Percentiles rank a stretch among this genome's conserved stretches.
These are phyloP conservation scores for Aspergillus quadrilineatus DNA, from an alignment of 2,329 filamentous ascomycete genomes.

Conservation along the genomic window DNA sequence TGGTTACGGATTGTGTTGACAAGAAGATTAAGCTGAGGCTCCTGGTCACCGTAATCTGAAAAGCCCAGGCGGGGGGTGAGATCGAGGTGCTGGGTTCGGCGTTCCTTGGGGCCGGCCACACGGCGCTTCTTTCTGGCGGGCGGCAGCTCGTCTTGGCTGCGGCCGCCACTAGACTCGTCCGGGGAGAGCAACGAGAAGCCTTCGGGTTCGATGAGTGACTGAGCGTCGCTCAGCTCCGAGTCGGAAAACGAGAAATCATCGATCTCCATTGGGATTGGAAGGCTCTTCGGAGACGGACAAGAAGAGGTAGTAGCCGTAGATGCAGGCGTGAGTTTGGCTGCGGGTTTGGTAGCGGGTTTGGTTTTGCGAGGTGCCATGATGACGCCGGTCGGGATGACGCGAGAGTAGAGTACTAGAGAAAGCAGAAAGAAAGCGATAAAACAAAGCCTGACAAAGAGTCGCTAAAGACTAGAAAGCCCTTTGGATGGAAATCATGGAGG, in stretches of 20 bases:
- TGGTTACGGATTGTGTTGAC: slow-evolving; percentile 76
- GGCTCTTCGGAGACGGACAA: slow-evolving; percentile 13
- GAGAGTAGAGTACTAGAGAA: not conserved
- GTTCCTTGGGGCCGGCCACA: slow-evolving; percentile 61
- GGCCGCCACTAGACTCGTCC: slow-evolving; percentile 38
- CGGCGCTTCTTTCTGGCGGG: slow-evolving; percentile 75
- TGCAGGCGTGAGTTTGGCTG: slow-evolving; percentile 10
- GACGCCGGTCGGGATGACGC: slow-evolving; percentile 15
- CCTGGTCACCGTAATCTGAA: slow-evolving; percentile 50
- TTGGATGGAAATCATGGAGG: slow-evolving; percentile 18
- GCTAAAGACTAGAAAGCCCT: slow-evolving; percentile 13
- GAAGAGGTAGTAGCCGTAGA: slow-evolving; percentile 1
- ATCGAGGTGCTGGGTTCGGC: slow-evolving; percentile 80
- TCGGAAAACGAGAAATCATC: slow-evolving; percentile 38
- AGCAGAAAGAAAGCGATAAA: slow-evolving; percentile 13
- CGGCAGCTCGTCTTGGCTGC: slow-evolving; percentile 59
- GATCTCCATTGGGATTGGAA: slow-evolving; percentile 21
- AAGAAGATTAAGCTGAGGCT: slow-evolving; percentile 66
- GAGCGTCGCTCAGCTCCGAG: slow-evolving; percentile 45
- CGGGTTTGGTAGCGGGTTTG: slow-evolving; percentile 8
- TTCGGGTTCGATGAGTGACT: slow-evolving; percentile 40
- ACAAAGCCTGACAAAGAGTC: slow-evolving; percentile 10
- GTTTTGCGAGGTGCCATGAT: slow-evolving; percentile 15
- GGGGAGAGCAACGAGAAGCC: slow-evolving; percentile 44
- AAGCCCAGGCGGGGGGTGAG: slow-evolving; percentile 46